A percentile compares a stretch with the other conserved stretches of the same genome.
These are phyloP conservation scores for Diaporthe sp. DNA, from an alignment of 2,329 filamentous ascomycete genomes.

Conservation along the genomic window DNA sequence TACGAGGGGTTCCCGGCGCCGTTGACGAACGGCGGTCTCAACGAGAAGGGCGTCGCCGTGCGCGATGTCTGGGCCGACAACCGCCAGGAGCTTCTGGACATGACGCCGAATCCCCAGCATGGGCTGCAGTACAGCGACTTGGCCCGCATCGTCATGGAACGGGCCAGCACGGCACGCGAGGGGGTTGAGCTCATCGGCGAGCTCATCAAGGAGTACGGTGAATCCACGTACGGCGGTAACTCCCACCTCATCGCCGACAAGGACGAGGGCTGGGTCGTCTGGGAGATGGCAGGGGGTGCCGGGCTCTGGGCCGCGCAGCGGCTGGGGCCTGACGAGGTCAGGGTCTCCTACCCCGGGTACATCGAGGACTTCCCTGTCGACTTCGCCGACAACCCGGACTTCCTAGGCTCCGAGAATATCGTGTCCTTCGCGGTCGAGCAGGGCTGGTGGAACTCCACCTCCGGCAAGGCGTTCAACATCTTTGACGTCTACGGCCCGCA, in stretches of 20 bases:
- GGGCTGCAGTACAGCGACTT: constrained; percentile 24
- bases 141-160: constrained; percentile 29
- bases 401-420: constrained; percentile 19
- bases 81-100: constrained; percentile 15
- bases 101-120: constrained; percentile 15
- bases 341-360: constrained; percentile 12
- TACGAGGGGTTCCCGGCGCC: constrained; percentile 28
- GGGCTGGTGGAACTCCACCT: constrained; percentile 21
- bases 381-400: not conserved
- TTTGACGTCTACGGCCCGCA: constrained; percentile 25
- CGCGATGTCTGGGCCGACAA: constrained; percentile 28
- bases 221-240: constrained; percentile 1
- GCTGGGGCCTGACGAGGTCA: not conserved
- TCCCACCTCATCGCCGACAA: constrained; percentile 22
- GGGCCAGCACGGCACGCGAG: constrained; percentile 18
- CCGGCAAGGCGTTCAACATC: constrained; percentile 17
- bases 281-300: constrained; percentile 19
- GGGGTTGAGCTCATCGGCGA: constrained; percentile 16
- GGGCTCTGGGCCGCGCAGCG: constrained; percentile 18
- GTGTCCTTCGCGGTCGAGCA: constrained; percentile 11
- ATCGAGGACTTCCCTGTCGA: constrained; percentile 26
- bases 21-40: constrained; percentile 23
- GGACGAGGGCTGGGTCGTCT: constrained; percentile 24
- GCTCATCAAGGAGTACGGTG: constrained; percentile 7
- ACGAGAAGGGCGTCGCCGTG: constrained; percentile 11